These are phyloP conservation scores for Cajanus cajan DNA, from an alignment of 306 rosid genomes.

Conservation along the genomic window DNA sequence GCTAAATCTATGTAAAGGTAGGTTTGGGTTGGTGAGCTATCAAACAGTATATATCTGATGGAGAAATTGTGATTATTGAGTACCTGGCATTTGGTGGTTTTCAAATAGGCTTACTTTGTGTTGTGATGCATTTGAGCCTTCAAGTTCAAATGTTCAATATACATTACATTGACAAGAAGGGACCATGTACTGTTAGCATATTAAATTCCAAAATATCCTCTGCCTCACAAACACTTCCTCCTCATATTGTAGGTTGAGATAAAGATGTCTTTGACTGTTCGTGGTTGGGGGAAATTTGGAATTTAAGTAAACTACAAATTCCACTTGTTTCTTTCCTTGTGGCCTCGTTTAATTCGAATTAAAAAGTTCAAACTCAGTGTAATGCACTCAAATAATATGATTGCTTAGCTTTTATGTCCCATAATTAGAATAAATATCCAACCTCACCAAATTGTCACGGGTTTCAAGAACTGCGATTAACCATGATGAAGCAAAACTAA, in stretches of 20 bases:
- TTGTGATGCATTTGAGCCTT: slow-evolving; percentile 12
- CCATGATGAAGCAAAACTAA: background rate
- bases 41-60: slow-evolving; percentile 17
- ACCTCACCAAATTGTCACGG: background rate
- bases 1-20: slow-evolving; percentile 23
- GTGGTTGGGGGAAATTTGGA: slow-evolving; percentile 38
- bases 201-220: slow-evolving; percentile 27
- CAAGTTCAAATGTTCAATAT: slow-evolving; percentile 18
- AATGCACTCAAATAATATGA: background rate
- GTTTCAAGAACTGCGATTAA: background rate
- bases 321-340: background rate
- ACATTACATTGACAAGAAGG: slow-evolving; percentile 19
- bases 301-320: slow-evolving; percentile 28
- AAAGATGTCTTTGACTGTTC: slow-evolving; percentile 28
- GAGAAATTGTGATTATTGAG: slow-evolving; percentile 29
- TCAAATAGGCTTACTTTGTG: slow-evolving; percentile 4
- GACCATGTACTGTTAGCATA: slow-evolving; percentile 21
- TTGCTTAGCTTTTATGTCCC: background rate
- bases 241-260: slow-evolving; percentile 9
- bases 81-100: slow-evolving; percentile 30
- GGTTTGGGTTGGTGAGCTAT: slow-evolving; percentile 35
- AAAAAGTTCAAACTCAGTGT: background rate
- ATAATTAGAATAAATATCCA: slow-evolving; percentile 2
- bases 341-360: background rate
- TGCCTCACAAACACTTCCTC: slow-evolving; percentile 18